Conservation (phyloP, 2,329 filamentous ascomycete genomes). For the Emmonsiellopsis sp. region DNA sequence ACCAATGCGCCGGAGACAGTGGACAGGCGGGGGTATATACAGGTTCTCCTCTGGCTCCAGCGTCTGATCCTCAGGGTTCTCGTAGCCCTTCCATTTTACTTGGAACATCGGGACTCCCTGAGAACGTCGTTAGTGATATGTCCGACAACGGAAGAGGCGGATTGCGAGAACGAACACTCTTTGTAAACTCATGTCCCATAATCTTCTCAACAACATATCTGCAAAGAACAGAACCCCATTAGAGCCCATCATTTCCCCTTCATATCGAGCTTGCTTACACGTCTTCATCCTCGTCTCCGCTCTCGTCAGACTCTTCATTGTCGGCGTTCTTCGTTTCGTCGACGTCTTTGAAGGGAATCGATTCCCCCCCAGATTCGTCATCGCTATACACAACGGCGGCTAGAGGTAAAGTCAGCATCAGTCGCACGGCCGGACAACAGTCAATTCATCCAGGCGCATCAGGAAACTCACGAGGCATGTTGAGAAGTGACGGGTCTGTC, state of each 20-base stretch:
- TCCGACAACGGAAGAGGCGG: neutral
- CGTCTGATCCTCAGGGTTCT: conserved; percentile 34
- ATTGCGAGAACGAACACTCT: conserved; percentile 22
- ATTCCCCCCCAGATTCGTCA: conserved; percentile 28
- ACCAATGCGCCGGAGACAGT: too few relatives aligned
- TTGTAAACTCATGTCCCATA: conserved; percentile 26
- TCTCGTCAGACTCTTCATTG: conserved; percentile 17
- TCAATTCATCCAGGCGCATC: neutral
- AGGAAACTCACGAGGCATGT: conserved; percentile 34
- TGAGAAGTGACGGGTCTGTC: neutral
- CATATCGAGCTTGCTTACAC: conserved; percentile 21
- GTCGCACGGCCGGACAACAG: neutral
- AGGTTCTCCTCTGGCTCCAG: conserved; percentile 38
- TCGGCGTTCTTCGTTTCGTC: conserved; percentile 14
- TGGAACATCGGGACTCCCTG: conserved; percentile 31
- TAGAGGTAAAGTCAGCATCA: conserved; percentile 3
- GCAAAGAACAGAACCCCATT: neutral
- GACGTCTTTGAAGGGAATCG: conserved; percentile 29
- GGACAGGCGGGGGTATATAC: conserved; percentile 15
- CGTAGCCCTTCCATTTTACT: conserved; percentile 42
- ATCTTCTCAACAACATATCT: conserved; percentile 36
- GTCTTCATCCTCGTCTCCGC: conserved; percentile 26
- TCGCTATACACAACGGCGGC: conserved; percentile 10
- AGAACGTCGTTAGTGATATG: conserved; percentile 6
- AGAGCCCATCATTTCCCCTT: neutral